Evolutionary conservation across 805 yeast species (phyloP), one percentile per base, ranked within the genome.

Genomic region (Lachancea mirantina): DNA sequence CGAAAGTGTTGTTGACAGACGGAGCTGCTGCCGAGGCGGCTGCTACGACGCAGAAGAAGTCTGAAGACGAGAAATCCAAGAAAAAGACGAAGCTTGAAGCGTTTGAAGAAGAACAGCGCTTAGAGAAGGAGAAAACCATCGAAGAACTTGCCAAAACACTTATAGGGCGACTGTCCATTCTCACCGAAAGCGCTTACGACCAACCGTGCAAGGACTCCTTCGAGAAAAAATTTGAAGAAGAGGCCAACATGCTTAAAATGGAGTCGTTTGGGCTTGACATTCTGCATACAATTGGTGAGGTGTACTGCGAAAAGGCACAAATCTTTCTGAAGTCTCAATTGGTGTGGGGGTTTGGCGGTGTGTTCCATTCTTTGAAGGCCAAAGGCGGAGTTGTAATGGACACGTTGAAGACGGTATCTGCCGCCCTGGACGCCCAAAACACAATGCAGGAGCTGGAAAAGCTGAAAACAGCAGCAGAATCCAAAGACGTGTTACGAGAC

Each of bases 211-310:
- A 79, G 32, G 55, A 57, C 5, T 68, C 80, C 0, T 89, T 85
- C 55, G 61, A 68, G 39, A 67, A 66, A 35, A 79, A 82, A 53
- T 69, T 83, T 45, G 68, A 67, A 40, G 76, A 78, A 48, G 97
- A 92, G 57, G 95, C 94, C 10, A 92, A 88, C 51, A 65, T 76
- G 18, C 64, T 83, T 42, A 82, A 81, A 46, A 72, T 79, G 75
- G 92, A 83, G 55, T 80, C 89, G 14, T 83, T 83, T 58, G 94
- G 94, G n/a, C 58, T 81, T 19, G 87, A 83, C 49, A 80, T 83
- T 21, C 67, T 84, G 29, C 92, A 83, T 46, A 70, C 84, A 0
- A 71, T 83, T 34, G 94, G 92, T 15, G 68, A 72, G 32, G 72
- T 78, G 2, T 83, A 83, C 51, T 62, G 67, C 39, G 69, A 78